These are phyloP conservation scores for Penicillium sp. DNA, from an alignment of 2,329 filamentous ascomycete genomes.

Conservation along the genomic window DNA sequence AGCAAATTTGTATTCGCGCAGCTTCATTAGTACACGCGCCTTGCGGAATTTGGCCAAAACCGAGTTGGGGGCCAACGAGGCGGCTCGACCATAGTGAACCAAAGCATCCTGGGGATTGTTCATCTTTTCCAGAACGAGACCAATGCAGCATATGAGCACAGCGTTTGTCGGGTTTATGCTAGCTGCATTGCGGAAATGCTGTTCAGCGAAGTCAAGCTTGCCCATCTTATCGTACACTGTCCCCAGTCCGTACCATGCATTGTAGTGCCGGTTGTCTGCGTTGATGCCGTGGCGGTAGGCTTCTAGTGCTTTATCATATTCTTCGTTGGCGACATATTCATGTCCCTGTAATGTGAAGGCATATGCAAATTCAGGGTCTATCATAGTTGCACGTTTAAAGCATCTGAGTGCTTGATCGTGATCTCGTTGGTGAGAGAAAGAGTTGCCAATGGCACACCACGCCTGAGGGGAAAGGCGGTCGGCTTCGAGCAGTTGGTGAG, in stretches of 20 bases:
- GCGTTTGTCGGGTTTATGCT: constrained; percentile 92
- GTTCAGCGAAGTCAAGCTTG: constrained; percentile 85
- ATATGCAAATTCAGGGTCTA: constrained; percentile 89
- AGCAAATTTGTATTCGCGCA: constrained; percentile 68
- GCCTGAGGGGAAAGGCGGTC: constrained; percentile 89
- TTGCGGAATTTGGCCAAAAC: constrained; percentile 90
- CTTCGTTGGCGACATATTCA: constrained; percentile 92
- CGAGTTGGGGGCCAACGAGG: constrained; percentile 75
- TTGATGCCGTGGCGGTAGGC: constrained; percentile 84
- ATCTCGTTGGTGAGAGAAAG: constrained; percentile 86
- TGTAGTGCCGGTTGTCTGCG: constrained; percentile 87
- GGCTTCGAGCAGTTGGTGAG: constrained; percentile 83
- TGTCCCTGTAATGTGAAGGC: constrained; percentile 95
- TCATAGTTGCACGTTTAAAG: constrained; percentile 89
- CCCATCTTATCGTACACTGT: constrained; percentile 85
- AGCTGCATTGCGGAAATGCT: constrained; percentile 85
- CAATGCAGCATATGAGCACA: constrained; percentile 88
- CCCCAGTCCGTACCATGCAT: constrained; percentile 92
- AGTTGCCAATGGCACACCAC: constrained; percentile 94
- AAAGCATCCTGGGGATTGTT: constrained; percentile 78
- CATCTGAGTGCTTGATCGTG: constrained; percentile 93
- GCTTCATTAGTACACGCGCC: constrained; percentile 77
- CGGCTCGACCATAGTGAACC: constrained; percentile 76
- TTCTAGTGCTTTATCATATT: constrained; percentile 89
- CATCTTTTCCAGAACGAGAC: constrained; percentile 83